Percentiles rank a stretch among this genome's conserved stretches.
Evolutionary conservation across 2,329 filamentous ascomycete species (phyloP).

Genomic region (Colletotrichum spaethianum): DNA sequence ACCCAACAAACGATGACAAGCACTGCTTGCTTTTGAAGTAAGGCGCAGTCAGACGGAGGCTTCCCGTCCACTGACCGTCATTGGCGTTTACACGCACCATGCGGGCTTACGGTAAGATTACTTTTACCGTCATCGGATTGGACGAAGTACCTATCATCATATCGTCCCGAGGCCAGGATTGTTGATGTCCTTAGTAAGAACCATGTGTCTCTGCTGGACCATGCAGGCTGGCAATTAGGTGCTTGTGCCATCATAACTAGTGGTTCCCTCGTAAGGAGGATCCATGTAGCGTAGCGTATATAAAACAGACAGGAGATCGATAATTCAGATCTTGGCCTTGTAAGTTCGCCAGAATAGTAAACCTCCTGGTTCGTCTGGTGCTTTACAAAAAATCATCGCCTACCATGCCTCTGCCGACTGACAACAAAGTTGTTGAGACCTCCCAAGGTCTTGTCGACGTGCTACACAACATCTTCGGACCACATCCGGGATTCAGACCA

Average conservation of each 20-base stretch:
- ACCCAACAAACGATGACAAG: not conserved
- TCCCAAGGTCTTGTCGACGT: constrained; percentile 52
- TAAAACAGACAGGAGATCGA: not conserved
- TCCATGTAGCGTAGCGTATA: not conserved
- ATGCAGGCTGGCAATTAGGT: too few species aligned
- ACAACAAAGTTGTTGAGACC: constrained; percentile 55
- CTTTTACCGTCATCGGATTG: not conserved
- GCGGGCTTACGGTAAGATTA: not conserved
- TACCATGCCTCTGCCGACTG: constrained; percentile 61
- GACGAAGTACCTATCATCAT: not conserved
- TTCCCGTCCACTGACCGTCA: not conserved
- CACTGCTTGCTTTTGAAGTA: not conserved
- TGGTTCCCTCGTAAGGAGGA: not conserved
- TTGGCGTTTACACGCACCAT: not conserved
- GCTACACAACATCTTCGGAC: constrained; percentile 55
- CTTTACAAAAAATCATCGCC: not conserved
- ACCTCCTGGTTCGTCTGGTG: not conserved
- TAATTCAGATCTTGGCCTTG: not conserved
- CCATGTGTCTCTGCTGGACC: too few species aligned
- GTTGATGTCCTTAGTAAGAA: not conserved
- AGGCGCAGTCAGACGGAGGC: too few species aligned
- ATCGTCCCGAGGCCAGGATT: not conserved
- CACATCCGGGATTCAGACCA: constrained; percentile 57
- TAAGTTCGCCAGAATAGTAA: not conserved
- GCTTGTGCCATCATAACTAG: not conserved